Conservation (phyloP, 1,284 basidiomycete genomes). For the Mrakiaceae sp. region DNA sequence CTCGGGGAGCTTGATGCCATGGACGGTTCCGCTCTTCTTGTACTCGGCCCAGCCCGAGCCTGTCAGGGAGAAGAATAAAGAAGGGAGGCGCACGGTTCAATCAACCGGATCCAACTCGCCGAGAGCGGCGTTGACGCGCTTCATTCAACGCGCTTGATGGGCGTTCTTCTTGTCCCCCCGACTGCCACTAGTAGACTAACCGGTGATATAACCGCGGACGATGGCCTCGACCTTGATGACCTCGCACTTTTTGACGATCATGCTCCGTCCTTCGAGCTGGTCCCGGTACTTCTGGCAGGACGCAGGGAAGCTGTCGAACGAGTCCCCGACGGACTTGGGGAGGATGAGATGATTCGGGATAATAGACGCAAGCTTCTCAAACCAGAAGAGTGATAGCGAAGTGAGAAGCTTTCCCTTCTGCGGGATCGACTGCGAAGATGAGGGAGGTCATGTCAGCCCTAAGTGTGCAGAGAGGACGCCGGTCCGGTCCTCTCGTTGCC, state of each 20-base stretch:
- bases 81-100: background rate
- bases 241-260: constrained; percentile 83
- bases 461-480: background rate
- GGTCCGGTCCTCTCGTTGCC: background rate
- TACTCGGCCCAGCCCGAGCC: constrained; percentile 96
- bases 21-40: constrained; percentile 74
- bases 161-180: background rate
- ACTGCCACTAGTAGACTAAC: constrained; percentile 36
- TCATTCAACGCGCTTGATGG: background rate
- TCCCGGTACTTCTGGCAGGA: constrained; percentile 48
- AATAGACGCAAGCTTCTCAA: constrained; percentile 61
- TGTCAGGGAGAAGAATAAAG: constrained; percentile 26
- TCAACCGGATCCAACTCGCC: background rate
- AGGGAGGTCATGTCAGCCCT: background rate
- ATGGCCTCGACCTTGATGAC: constrained; percentile 95
- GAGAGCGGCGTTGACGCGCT: background rate
- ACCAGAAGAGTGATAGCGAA: constrained; percentile 89
- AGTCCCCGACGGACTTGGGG: constrained; percentile 39
- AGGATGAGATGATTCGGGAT: constrained; percentile 83
- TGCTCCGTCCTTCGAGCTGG: constrained; percentile 69
- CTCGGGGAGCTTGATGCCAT: constrained; percentile 64
- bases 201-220: constrained; percentile 90
- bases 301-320: constrained; percentile 51
- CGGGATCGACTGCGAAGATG: constrained; percentile 66
- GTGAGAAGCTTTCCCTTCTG: constrained; percentile 87